Evolutionary conservation across 495 filamentous ascomycete genomes (phyloP).

Genomic region (Halenospora varia): DNA sequence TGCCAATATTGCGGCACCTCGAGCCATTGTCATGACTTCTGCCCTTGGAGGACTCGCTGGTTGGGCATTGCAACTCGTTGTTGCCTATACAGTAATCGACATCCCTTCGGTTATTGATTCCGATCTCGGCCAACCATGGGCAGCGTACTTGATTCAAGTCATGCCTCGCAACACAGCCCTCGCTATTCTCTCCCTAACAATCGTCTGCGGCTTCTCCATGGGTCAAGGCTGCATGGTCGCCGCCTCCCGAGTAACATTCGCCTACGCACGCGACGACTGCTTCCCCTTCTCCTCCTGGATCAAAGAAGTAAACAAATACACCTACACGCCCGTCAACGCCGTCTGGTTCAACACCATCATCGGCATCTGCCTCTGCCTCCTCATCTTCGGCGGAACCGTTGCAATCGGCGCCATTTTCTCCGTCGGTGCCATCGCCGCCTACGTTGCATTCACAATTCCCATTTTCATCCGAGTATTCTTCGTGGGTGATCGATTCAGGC

Average conservation of each 20-base stretch:
- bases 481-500: conserved; percentile 64
- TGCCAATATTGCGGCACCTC: conserved; percentile 67
- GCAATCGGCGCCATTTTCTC: conserved; percentile 74
- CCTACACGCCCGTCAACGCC: conserved; percentile 72
- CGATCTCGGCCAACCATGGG: conserved; percentile 71
- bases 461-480: conserved; percentile 74
- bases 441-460: conserved; percentile 70
- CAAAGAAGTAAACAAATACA: conserved; percentile 62
- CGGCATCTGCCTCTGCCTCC: conserved; percentile 59
- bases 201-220: conserved; percentile 76
- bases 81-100: conserved; percentile 75
- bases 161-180: conserved; percentile 63
- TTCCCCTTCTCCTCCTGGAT: conserved; percentile 63
- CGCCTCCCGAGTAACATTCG: conserved; percentile 73
- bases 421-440: conserved; percentile 72
- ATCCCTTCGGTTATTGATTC: conserved; percentile 58
- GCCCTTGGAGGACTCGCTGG: conserved; percentile 64
- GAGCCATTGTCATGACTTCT: conserved; percentile 73
- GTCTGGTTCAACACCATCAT: conserved; percentile 69
- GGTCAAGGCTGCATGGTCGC: conserved; percentile 83
- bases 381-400: conserved; percentile 63
- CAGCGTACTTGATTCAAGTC: conserved; percentile 68
- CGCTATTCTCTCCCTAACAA: conserved; percentile 64
- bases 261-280: conserved; percentile 75
- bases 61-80: conserved; percentile 73